Evolutionary conservation across 2,329 filamentous ascomycete species (phyloP), one percentile per base, ranked within the genome.

Genomic region (Penicillium sp.): DNA sequence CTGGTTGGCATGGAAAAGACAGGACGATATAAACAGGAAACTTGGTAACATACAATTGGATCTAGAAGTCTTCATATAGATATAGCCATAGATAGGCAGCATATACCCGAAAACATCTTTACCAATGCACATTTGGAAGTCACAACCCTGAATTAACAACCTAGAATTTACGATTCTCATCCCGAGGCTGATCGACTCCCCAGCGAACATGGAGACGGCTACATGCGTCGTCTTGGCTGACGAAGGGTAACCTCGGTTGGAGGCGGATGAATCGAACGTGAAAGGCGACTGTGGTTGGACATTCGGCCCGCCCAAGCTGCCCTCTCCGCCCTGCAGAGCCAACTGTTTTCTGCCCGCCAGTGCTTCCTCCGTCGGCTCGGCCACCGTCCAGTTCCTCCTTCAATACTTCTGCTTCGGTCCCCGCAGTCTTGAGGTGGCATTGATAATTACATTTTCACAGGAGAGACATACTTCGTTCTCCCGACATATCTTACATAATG

Each of bases 1-100:
- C 66, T 91, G 11, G 77, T 79, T 26, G 70, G 66, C 4, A 83
- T 90, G 83, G 88, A 90, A 76, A 89, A 84, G 72, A 77, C 73
- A 23, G 87, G 86, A 11, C 76, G 86, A 61, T 91, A 88, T 73
- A 86, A 86, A 69, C 88, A 90, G 71, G 89, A 91, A 76, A 91
- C 89, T 7, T 91, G 89, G 89, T 91, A 38, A 48, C 44, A 49
- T 57, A 44, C 11, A 41, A 17, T 41, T 41, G 8, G 35, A 41
- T 35, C 26, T 35, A 35, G 31, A 35, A 13, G 31, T 35, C 26
- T 26, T 26, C 35, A 17, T 11, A 41, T 11, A 52, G 38, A 35
- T 17, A 35, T 59, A 23, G 11, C 23, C 45, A 52, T 46, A 23
- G 19, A 56, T 60, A 45, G 60, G 15, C 23, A 31, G 45, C 30